Evolutionary conservation across 331 rosid species (phyloP), one percentile per base, ranked within the genome.

Genomic region (Pyracantha coccinea): DNA sequence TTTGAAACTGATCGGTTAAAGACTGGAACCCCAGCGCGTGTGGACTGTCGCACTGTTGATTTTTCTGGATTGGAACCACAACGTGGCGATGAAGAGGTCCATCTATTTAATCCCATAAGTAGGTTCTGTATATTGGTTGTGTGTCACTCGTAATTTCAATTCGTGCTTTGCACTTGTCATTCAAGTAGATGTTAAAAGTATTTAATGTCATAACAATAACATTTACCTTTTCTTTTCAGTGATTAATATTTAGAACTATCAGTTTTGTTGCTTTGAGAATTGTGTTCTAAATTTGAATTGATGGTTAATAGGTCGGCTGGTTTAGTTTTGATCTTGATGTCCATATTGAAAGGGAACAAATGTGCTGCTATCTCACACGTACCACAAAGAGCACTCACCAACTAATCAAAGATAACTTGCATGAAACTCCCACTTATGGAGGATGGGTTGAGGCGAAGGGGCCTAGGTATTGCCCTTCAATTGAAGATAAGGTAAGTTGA

Each of bases 381-480:
- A 94, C 99, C 12, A 94, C 99, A 58, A 88, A 88, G 82, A 66
- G 75, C 62, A 94, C 99, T 33, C 99, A 94, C 82, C 91, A 88
- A 81, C 86, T 94, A 84, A 92, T 94, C 74, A 85, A 81, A 75
- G 97, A 92, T 20, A 94, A 94, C 80, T 83, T 94, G 81, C 92
- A 90, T 63, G 97, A 94, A 86, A 94, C 99, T 78, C 97, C 97
- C 75, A 94, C 99, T 31, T 94, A 94, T 77, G 99, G 99, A 33
- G 99, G 99, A 68, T 94, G 97, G 99, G 93, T 90, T 72, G 99
- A 92, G 82, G 95, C 99, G 55, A 94, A 90, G 85, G 99, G 99
- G 75, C 99, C 99, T 62, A 85, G 99, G 86, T 94, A 94, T 79
- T 94, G 99, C 82, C 99, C 99, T 71, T 94, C 97, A 35, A 94